Percentiles rank a stretch among this genome's conserved stretches.
Conservation (phyloP, 192 early-diverging fungal genomes). For the Coemansia furcata region DNA sequence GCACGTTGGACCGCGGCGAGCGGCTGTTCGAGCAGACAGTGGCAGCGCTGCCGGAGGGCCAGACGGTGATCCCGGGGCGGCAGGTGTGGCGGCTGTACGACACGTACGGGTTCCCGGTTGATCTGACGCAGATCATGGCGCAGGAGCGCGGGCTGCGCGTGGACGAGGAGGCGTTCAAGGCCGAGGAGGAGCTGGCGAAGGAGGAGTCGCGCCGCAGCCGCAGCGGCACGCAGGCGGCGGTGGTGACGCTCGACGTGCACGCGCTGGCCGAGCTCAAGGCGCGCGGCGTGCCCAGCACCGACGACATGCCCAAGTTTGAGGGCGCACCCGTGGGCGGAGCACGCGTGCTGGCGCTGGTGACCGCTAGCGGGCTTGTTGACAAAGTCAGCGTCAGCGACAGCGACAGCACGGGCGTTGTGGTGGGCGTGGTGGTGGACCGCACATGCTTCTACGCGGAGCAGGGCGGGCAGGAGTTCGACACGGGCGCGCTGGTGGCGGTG, state of each 20-base stretch:
- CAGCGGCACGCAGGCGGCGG: conserved; percentile 53
- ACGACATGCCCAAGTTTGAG: conserved; percentile 83
- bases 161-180: conserved; percentile 80
- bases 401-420: conserved; percentile 57
- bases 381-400: not conserved
- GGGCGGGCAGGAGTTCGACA: conserved; percentile 95
- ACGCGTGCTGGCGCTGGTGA: conserved; percentile 75
- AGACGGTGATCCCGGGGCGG: conserved; percentile 69
- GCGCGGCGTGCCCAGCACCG: conserved; percentile 73
- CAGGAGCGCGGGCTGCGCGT: conserved; percentile 87
- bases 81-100: conserved; percentile 98
- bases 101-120: conserved; percentile 98
- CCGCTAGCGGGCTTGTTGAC: conserved; percentile 29
- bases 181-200: conserved; percentile 75
- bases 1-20: conserved; percentile 96
- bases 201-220: conserved; percentile 65
- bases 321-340: conserved; percentile 65
- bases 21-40: conserved; percentile 84
- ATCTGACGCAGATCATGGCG: conserved; percentile 97
- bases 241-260: conserved; percentile 87
- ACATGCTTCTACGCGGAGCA: conserved; percentile 98
- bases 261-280: conserved; percentile 83
- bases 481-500: conserved; percentile 78
- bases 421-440: conserved; percentile 90
- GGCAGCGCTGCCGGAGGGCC: conserved; percentile 50